Evolutionary conservation across 2,329 filamentous ascomycete genomes (phyloP), one percentile per base, ranked within the genome.

Genomic region (Xenosphaeropsis pyriputrescens): DNA sequence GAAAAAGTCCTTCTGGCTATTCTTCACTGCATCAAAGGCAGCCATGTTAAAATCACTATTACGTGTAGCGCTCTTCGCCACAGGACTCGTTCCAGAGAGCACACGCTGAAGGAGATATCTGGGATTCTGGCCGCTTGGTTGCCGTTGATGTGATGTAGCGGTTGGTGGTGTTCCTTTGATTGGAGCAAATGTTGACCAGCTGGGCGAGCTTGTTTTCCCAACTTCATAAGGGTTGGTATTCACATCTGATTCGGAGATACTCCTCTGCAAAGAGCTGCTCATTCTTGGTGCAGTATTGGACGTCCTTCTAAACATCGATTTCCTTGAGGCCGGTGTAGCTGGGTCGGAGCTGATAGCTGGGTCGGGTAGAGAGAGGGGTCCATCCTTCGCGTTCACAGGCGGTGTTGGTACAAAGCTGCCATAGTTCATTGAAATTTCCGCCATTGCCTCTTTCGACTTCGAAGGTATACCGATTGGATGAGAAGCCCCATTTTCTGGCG

Each of bases 1-100:
- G 56, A 88, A 89, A 53, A 98, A 96, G 12, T 94, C 84, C n/a
- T 70, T 71, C 56, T 93, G 79, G 14, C 76, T 71, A 40, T 77
- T 66, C 33, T 83, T 79, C 3, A 93, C 67, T 30, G 84, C 70
- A 32, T 75, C 69, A 36, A 69, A 66, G 2, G 67, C 64, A 37
- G 53, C 34, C 18, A 33, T 22, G 13, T 33, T 22, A 65, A 56
- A 51, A 66, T 45, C 33, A 61, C 54, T 53, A 61, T 52, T 39
- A 70, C 57, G 47, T 58, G 45, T 56, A 59, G 56, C 39, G 60
- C 47, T 47, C 58, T 30, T 35, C 18, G 33, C 18, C 16, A 32
- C 9, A 13, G 43, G 34, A 45, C 36, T 41, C 40, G 34, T 36
- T 8, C 6, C 6, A 18, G 33, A 35, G 15, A 35, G 18, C 12